Evolutionary conservation across 495 filamentous ascomycete genomes (phyloP), one percentile per base, ranked within the genome.

Genomic region (Beverwykella pulmonaria): DNA sequence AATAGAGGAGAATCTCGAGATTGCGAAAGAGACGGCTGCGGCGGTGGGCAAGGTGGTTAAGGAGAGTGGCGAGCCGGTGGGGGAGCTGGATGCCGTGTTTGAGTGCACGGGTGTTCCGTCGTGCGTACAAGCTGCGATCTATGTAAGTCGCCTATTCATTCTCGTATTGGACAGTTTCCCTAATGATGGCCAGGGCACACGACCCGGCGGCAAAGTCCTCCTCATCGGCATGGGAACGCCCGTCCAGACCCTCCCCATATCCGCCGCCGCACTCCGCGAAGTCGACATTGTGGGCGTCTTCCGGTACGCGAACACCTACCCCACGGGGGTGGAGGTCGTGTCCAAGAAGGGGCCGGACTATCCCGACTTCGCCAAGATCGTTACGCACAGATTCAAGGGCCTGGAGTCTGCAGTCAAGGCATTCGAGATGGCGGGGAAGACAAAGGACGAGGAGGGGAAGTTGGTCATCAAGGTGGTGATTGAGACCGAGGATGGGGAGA

Each of bases 191-290:
- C 25, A 79, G 77, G 74, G 90, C 8, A 88, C 91, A 14, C 81
- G 84, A 8, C 82, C 93, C 0, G 93, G 92, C 12, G 91, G 92
- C 10, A 87, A 88, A 65, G 81, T 97, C 39, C 86, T 97, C 68
- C 87, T 96, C 78, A 88, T 97, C 22, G 93, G 93, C 3, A 97
- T 97, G 92, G 93, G 93, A n/a, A 91, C 87, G 4, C 92, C 93
- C 0, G 84, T 95, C 46, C 90, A 94, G 79, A 95, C 90, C 0
- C 79, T 96, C 6, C 92, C 92, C 3, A 82, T 97, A 59, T 91
- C 88, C 1, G 90, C 90, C 0, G 93, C 93, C 15, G 91, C 92
- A 39, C 78, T 95, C 55, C 84, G 91, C 3, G 93, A 97, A 79
- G 88, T 97, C 1, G 93, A 97, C 77, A 88, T 97, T 34, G 80